A percentile compares a stretch with the other conserved stretches of the same genome.
Conservation (phyloP, 768 basidiomycete genomes). For the Mrakia hoshinonis region DNA sequence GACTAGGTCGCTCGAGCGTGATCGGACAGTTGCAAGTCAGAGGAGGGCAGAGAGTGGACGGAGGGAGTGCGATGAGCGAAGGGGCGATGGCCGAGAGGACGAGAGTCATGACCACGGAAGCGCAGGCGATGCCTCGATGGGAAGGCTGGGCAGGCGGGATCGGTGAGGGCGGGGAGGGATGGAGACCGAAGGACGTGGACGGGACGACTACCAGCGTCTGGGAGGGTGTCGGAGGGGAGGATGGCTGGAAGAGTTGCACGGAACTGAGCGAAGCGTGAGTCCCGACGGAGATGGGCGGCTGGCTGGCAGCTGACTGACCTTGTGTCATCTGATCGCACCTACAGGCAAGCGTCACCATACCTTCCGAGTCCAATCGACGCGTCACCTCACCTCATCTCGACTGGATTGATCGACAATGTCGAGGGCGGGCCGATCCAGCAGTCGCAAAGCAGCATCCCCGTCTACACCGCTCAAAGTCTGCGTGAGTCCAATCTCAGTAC, state of each 20-base stretch:
- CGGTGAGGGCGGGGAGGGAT: slow-evolving; percentile 3
- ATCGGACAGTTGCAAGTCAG: background rate
- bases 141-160: slow-evolving; percentile 24
- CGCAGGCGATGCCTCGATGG: slow-evolving; percentile 21
- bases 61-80: slow-evolving; percentile 6
- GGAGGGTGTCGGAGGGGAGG: slow-evolving; percentile 14
- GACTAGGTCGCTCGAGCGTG: background rate
- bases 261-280: slow-evolving; percentile 6
- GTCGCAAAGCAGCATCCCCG: background rate
- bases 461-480: background rate
- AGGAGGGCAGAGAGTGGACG: background rate
- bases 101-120: background rate
- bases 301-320: background rate
- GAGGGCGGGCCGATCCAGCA: background rate
- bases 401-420: slow-evolving; percentile 1
- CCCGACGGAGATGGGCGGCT: too few relatives aligned
- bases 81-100: slow-evolving; percentile 18
- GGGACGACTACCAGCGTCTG: background rate
- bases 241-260: background rate
- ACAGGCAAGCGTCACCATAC: slow-evolving; percentile 1
- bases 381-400: background rate
- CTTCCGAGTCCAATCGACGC: background rate
- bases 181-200: background rate
- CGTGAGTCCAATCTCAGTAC: background rate
- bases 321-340: background rate